phyloP scores from a whole-genome alignment of 371 early-diverging fungal genomes.

The Rhizopus arrhizus region DNA sequence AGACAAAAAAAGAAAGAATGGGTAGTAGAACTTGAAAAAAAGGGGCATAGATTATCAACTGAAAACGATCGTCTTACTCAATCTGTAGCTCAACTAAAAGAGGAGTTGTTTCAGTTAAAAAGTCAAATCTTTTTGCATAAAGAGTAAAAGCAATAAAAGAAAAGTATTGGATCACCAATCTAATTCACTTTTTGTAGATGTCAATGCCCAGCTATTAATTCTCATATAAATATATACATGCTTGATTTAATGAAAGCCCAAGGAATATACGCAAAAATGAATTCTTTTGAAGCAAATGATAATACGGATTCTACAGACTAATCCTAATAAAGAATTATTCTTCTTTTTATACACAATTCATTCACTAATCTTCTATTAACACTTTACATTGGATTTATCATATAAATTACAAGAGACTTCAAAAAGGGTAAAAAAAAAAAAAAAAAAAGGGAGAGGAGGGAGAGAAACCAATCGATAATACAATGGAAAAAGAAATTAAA shows the following conservation, averaged over 20 bases:
- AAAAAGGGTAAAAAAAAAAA: too few relatives aligned
- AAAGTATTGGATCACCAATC: not conserved
- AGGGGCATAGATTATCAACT: constrained; percentile 11
- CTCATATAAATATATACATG: not conserved
- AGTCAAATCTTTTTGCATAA: constrained; percentile 10
- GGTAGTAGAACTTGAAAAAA: constrained; percentile 13
- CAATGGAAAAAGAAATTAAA: too few relatives aligned
- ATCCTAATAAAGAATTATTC: not conserved
- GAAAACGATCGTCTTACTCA: constrained; percentile 15
- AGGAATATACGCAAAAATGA: not conserved
- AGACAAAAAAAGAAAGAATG: constrained; percentile 24
- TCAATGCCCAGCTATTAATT: not conserved
- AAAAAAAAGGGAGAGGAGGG: too few relatives aligned
- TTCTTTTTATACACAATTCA: too few relatives aligned
- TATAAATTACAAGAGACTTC: too few relatives aligned
- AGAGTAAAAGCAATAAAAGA: not conserved
- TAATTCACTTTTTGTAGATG: not conserved
- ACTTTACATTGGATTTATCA: too few relatives aligned
- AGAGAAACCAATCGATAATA: too few relatives aligned
- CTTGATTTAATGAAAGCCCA: not conserved
- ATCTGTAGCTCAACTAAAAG: constrained; percentile 11
- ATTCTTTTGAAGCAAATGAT: not conserved
- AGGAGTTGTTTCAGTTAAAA: constrained; percentile 11
- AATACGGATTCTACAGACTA: not conserved
- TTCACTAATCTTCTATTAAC: too few relatives aligned